Evolutionary conservation across 2,329 filamentous ascomycete genomes (phyloP).

Genomic region (Colletotrichum eremochloae): DNA sequence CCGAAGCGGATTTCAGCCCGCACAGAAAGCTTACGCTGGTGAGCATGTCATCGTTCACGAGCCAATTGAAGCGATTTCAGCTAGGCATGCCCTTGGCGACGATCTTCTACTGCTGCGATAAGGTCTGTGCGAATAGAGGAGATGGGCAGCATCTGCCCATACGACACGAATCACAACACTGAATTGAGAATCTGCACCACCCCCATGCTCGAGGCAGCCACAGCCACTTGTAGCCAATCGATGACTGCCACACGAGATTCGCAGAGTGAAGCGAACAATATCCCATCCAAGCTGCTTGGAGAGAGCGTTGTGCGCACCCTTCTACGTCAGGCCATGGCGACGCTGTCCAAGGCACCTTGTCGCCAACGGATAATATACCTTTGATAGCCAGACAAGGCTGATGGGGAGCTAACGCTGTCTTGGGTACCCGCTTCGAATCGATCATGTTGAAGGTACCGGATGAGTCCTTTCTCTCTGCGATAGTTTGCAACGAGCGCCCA

Average conservation of each 20-base stretch:
- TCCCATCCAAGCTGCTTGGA: background rate
- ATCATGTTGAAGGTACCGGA: background rate
- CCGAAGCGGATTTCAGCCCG: background rate
- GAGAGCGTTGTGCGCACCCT: background rate
- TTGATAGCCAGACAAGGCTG: background rate
- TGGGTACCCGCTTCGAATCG: background rate
- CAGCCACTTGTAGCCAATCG: background rate
- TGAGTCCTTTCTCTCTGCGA: background rate
- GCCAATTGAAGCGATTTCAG: constrained; percentile 10
- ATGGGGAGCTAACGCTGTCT: background rate
- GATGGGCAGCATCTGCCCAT: constrained; percentile 10
- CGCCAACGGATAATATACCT: background rate
- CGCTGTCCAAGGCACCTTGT: background rate
- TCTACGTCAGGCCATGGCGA: background rate
- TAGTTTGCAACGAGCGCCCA: no score
- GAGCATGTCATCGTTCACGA: background rate
- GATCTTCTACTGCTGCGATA: constrained; percentile 21
- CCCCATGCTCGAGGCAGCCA: constrained; percentile 1
- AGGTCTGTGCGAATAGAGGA: constrained; percentile 24
- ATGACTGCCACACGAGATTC: constrained; percentile 6
- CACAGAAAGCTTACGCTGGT: background rate
- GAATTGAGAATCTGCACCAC: constrained; percentile 20
- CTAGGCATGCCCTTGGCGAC: constrained; percentile 11
- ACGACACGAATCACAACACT: background rate
- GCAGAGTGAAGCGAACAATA: background rate